Evolutionary conservation across 1,139 yeast genomes (phyloP), one percentile per base, ranked within the genome.

Genomic region (Diutina sp.): DNA sequence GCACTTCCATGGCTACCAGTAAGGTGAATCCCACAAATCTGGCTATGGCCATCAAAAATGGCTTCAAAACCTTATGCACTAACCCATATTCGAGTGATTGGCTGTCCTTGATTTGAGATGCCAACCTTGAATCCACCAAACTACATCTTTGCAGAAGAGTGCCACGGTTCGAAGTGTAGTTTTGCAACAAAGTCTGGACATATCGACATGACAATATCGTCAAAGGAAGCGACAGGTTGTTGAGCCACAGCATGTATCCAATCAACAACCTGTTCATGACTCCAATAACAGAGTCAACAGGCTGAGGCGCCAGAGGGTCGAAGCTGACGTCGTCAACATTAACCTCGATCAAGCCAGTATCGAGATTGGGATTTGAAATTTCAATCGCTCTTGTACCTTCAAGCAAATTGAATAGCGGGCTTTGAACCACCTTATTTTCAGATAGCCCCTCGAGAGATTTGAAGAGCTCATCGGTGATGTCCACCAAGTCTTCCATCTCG

Each of bases 321-420:
- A 76, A 79, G 0, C 60, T 54, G 7, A 71, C 53, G 55, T 82
- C 87, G 5, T 67, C 74, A 0, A 61, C 59, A 1, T 70, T 61
- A 45, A 83, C 65, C 25, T 69, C 60, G 12, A 86, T 76, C 56
- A 84, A 62, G 1, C 85, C 83, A 0, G 93, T 81, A 62, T 87
- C 95, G 54, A 87, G 68, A 58, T 77, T 78, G n/a, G 74, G 70
- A 63, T 85, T 86, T 57, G 77, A 69, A 6, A 83, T 77, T 65
- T 87, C 95, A 57, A 85, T 69, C 0, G 95, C 90, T 62, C 88
- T 80, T 0, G 95, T 85, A 0, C 91, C 91, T 63, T 85, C 89
- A 57, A 86, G 73, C 46, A 86, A 68, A 59, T 84, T 80, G 66
- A 85, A 85, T 46, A 68, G 66, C 0, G 78, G 73, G 2, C 79